Conservation (phyloP, 2,329 filamentous ascomycete genomes). For the Fusarium redolens region DNA sequence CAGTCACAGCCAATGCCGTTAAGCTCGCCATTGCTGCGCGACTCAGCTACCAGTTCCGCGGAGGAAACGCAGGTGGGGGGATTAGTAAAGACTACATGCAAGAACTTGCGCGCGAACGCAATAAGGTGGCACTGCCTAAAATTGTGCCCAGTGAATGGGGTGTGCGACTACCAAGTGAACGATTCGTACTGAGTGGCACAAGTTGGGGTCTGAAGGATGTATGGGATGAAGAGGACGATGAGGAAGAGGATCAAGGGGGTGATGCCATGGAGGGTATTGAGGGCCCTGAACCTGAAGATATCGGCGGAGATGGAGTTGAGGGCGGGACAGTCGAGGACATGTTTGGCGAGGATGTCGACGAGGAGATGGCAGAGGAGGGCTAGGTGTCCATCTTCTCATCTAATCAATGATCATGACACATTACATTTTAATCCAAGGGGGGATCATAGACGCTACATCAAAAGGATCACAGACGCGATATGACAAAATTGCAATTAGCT, state of each 20-base stretch:
- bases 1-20: conserved; percentile 74
- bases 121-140: conserved; percentile 72
- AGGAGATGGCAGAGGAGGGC: conserved; percentile 65
- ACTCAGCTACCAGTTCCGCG: conserved; percentile 75
- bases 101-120: conserved; percentile 78
- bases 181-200: conserved; percentile 74
- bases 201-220: conserved; percentile 72
- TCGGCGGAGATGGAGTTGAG: conserved; percentile 60
- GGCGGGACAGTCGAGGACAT: conserved; percentile 66
- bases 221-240: conserved; percentile 63
- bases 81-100: conserved; percentile 80
- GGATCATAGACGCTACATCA: background rate
- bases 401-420: background rate
- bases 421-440: background rate
- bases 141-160: conserved; percentile 75
- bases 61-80: conserved; percentile 63
- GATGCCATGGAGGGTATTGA: conserved; percentile 64
- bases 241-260: conserved; percentile 54
- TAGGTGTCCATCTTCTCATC: conserved; percentile 22
- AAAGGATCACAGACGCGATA: background rate
- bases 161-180: conserved; percentile 72
- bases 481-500: background rate
- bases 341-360: conserved; percentile 65
- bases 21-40: conserved; percentile 78
- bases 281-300: conserved; percentile 55